phyloP scores from a whole-genome alignment of 1,284 basidiomycete species.

The Pterulicium gracile region DNA sequence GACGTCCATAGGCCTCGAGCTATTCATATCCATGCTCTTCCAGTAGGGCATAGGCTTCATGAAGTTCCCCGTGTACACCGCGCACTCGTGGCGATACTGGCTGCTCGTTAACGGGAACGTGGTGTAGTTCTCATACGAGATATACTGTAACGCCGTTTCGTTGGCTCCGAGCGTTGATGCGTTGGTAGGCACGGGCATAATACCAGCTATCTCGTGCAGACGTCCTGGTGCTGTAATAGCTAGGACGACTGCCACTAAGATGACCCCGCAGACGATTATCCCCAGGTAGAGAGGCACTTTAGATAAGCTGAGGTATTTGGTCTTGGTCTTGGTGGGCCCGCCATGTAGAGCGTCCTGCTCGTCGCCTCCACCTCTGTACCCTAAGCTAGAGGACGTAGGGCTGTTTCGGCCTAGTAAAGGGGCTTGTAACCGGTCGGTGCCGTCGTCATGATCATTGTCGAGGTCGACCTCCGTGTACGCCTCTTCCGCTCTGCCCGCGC shows the following conservation, averaged over 20 bases:
- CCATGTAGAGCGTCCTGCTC: slow-evolving; percentile 15
- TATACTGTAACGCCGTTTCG: background rate
- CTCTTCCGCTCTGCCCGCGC: slow-evolving; percentile 46
- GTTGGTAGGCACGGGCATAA: background rate
- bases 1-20: slow-evolving; percentile 33
- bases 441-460: slow-evolving; percentile 24
- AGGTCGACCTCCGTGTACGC: slow-evolving; percentile 37
- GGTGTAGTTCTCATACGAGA: slow-evolving; percentile 25
- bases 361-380: slow-evolving; percentile 30
- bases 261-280: background rate
- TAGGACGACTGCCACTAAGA: background rate
- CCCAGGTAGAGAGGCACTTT: background rate
- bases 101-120: slow-evolving; percentile 43
- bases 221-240: background rate
- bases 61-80: slow-evolving; percentile 32
- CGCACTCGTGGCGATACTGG: slow-evolving; percentile 47
- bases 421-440: slow-evolving; percentile 25
- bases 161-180: background rate
- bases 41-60: slow-evolving; percentile 48
- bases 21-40: slow-evolving; percentile 19
- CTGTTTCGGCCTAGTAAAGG: slow-evolving; percentile 20
- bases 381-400: slow-evolving; percentile 29
- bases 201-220: background rate
- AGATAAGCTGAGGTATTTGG: background rate
- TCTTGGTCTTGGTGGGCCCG: background rate